Evolutionary conservation across 2,329 filamentous ascomycete species (phyloP).

Genomic region (Ceratocystis alfenasii): DNA sequence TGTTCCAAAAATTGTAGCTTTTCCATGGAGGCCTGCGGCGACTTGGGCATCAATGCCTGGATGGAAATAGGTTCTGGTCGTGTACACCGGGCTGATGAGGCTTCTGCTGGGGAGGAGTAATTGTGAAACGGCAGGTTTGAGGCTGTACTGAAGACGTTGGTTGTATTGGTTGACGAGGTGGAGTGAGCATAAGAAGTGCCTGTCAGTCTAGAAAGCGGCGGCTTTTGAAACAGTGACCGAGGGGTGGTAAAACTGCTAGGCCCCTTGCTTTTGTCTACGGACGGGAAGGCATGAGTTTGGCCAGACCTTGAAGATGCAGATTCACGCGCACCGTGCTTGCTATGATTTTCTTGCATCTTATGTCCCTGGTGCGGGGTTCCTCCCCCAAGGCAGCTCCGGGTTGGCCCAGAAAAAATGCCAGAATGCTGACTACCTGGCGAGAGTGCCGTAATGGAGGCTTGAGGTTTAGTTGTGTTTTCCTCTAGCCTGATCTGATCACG

Average conservation of each 20-base stretch:
- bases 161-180: slow-evolving; percentile 45
- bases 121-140: slow-evolving; percentile 34
- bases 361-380: slow-evolving; percentile 27
- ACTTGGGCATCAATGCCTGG: slow-evolving; percentile 52
- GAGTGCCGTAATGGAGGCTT: slow-evolving; percentile 30
- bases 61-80: slow-evolving; percentile 56
- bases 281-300: not conserved
- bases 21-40: slow-evolving; percentile 44
- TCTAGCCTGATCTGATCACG: slow-evolving; percentile 58
- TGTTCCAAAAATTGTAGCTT: slow-evolving; percentile 69
- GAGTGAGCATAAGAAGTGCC: slow-evolving; percentile 48
- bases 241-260: slow-evolving; percentile 42
- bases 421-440: slow-evolving; percentile 40
- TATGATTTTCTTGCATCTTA: slow-evolving; percentile 45
- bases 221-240: slow-evolving; percentile 75
- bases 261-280: not conserved
- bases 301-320: not conserved
- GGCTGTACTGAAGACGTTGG: slow-evolving; percentile 43
- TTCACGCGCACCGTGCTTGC: not conserved
- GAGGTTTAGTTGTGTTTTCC: slow-evolving; percentile 27
- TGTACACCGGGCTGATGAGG: slow-evolving; percentile 42
- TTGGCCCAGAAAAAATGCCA: slow-evolving; percentile 45
- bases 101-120: slow-evolving; percentile 35
- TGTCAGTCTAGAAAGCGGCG: slow-evolving; percentile 48
- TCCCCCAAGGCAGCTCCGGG: slow-evolving; percentile 28